Evolutionary conservation across 202 grass and related monocot species (phyloP), one percentile per base, ranked within the genome.

Genomic region (Panicum hallii): DNA sequence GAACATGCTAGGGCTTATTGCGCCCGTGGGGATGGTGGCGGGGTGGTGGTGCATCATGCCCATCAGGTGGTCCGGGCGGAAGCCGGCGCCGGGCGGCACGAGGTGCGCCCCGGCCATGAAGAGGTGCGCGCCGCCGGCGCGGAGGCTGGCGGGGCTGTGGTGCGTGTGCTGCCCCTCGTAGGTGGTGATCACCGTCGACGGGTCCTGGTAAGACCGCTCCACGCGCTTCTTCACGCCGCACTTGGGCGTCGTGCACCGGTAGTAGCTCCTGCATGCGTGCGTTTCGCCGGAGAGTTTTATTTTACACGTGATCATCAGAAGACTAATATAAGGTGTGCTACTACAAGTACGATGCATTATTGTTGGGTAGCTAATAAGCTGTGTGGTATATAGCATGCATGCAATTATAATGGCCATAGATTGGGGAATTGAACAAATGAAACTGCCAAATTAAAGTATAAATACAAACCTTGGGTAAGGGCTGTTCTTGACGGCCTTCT

Each of bases 401-500:
- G 66, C 40, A 57, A 57, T 71, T 58, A 70, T 58, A 70, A 42
- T 78, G 56, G 19, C 0, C 2, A 30, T 7, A 9, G 3, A 28
- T 32, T 15, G 32, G 40, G 42, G 30, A 32, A 32, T 1, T 32
- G 32, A 2, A 22, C 19, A 45, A 70, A 2, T 67, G 60, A 20
- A 70, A 46, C 52, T 47, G 42, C 61, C 67, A 26, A 26, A 26
- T 26, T 26, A n/a, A 3, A 46, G 17, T 17, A 71, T 17, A 63
- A 3, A 36, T n/a, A 95, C 88, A 7, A 28, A 98, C 97, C 97
- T 99, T 86, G 97, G 97, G 85, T 89, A 96, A 57, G 91, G 84
- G 87, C 97, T 99, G 83, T 99, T 99, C 91, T 99, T 99, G 82
- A 99, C 97, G 34, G 97, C 97, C 79, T 99, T 99, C 88, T 97